These are phyloP conservation scores for Ceratocystis alfenasii DNA, from an alignment of 2,329 filamentous ascomycete genomes.

Conservation along the genomic window DNA sequence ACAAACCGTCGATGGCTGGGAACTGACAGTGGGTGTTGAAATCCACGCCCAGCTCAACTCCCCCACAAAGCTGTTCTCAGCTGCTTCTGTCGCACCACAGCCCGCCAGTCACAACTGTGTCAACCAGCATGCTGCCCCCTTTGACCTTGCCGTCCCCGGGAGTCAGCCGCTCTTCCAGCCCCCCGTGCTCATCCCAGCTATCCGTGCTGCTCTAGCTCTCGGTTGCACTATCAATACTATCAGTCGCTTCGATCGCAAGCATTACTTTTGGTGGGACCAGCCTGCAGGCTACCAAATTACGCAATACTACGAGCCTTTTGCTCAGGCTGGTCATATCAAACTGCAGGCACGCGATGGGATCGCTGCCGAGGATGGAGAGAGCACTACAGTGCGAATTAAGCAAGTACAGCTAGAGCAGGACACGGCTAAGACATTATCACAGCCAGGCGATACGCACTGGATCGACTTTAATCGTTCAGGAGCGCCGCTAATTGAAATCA, in stretches of 20 bases:
- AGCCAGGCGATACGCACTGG: slow-evolving; percentile 60
- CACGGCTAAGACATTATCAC: slow-evolving; percentile 82
- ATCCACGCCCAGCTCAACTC: slow-evolving; percentile 96
- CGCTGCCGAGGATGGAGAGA: slow-evolving; percentile 56
- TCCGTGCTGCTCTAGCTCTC: slow-evolving; percentile 76
- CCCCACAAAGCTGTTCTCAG: slow-evolving; percentile 75
- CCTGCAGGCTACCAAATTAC: slow-evolving; percentile 95
- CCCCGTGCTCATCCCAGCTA: slow-evolving; percentile 72
- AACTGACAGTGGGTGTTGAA: slow-evolving; percentile 90
- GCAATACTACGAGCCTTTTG: slow-evolving; percentile 73
- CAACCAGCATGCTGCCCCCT: slow-evolving; percentile 78
- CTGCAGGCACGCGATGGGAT: slow-evolving; percentile 69
- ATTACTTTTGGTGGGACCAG: slow-evolving; percentile 99
- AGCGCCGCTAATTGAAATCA: slow-evolving; percentile 85
- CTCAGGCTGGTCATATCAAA: slow-evolving; percentile 57
- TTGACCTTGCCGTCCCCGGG: slow-evolving; percentile 82
- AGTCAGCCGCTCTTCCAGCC: slow-evolving; percentile 78
- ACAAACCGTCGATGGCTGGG: slow-evolving; percentile 60
- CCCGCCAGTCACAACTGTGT: slow-evolving; percentile 34
- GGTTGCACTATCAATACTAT: slow-evolving; percentile 63
- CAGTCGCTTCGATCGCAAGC: slow-evolving; percentile 88
- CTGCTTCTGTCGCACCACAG: slow-evolving; percentile 45
- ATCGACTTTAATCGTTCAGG: slow-evolving; percentile 92
- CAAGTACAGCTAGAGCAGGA: slow-evolving; percentile 97
- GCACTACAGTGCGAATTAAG: slow-evolving; percentile 69